Evolutionary conservation across 805 yeast genomes (phyloP), one percentile per base, ranked within the genome.

Genomic region (Metschnikowia santaceciliae): DNA sequence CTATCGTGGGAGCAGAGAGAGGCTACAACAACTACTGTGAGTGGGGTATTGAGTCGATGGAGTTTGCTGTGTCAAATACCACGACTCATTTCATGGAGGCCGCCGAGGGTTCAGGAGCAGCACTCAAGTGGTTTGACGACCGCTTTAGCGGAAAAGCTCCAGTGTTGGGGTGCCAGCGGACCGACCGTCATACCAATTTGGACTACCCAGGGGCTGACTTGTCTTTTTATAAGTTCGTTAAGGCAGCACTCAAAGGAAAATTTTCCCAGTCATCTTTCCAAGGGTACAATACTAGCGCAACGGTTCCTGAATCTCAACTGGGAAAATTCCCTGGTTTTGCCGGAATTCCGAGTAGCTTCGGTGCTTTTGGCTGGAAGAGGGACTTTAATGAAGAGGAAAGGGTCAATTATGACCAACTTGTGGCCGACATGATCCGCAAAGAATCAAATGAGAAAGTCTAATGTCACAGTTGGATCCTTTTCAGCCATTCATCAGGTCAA

Each of bases 21-120:
- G 57, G 60, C 1, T 67, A 62, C 39, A 56, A 59, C 11, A 60
- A 58, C 46, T 70, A 68, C 65, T 69, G 74, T 52, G 58, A 54
- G 6, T 52, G 62, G 57, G 70, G 69, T 2, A 61, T 64, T 8
- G 46, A 46, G 17, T 63, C 67, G 11, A 53, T 66, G 36, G 72
- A 69, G 52, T 62, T 67, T 50, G 59, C 67, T 4, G 57, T 51
- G 23, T 61, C 63, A 23, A 37, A 56, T 10, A 38, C 51, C 22
- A 55, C 64, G n/a, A 69, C 68, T 6, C 72, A 69, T 50, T 42
- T 62, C 33, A 48, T 59, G 11, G 70, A 64, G 46, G 49, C 52
- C 26, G 14, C 50, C 8, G 54, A 51, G 14, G 60, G 60, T 8
- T 38, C 39, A 1, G 47, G 42, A 3, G 58, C 58, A 1, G 58